Base-by-base conservation (phyloP, 371 early-diverging fungal genomes). In the Mucor indicus region DNA sequence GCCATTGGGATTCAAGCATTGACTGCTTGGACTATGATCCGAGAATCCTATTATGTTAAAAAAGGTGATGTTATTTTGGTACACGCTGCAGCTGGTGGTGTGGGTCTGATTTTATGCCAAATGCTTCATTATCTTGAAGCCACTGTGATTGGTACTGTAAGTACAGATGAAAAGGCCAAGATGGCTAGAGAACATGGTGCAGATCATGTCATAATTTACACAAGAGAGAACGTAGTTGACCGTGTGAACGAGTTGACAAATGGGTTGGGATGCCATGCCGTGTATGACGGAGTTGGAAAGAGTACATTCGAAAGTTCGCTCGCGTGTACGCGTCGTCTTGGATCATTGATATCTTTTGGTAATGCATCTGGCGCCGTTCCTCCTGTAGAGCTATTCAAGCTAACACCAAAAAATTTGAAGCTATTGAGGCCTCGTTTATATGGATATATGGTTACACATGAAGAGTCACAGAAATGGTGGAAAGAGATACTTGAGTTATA, bases 61-160 rank as follows among this genome's bases (percentile, higher is more conserved):
- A 62, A 67, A 39, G 90, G 87, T 21, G 75, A 94, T 58, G 81
- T 71, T 55, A 83, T 95, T 32, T 64, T 96, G 40, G 75, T 96
- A 30, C 91, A 92, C 58, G 95, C 97, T 7, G 95, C 92, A 0
- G 95, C 95, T 12, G 97, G 96, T 12, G 95, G 96, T 25, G 87
- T 89, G 6, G 97, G 96, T 12, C 64, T 82, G 6, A 55, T 92
- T 21, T 71, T 95, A 24, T 79, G 81, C 33, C 91, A 89, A 66
- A 62, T 96, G 60, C 72, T 80, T 58, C 86, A 84, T 50, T 62
- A 79, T 25, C 56, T 82, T 1, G 98, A 95, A 13, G 96, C 95
- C 16, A 80, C 68, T 32, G 96, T 93, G 32, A 94, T 97, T 47
- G 94, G 93, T 20, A 94, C 94, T 2, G 84, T 85, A 0, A 91